Evolutionary conservation across 257 asterid species (phyloP).

Genomic region (Galeopsis tetrahit): DNA sequence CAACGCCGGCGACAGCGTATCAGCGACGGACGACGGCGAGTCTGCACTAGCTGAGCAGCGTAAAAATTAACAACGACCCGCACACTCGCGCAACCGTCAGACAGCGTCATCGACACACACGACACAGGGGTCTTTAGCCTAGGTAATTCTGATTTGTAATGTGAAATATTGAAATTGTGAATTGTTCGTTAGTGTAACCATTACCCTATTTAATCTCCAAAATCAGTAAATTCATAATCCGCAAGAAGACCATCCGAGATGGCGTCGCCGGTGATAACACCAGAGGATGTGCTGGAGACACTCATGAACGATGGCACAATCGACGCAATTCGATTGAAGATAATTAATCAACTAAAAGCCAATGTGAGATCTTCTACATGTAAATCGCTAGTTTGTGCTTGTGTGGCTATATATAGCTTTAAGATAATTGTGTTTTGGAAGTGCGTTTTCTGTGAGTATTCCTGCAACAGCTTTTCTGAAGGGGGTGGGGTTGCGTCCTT

Average conservation of each 20-base stretch:
- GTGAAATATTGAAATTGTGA: too few species aligned
- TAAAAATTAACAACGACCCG: too few species aligned
- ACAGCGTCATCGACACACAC: too few species aligned
- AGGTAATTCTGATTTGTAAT: too few species aligned
- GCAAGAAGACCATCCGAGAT: slow-evolving; percentile 34
- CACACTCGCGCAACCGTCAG: too few species aligned
- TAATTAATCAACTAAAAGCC: slow-evolving; percentile 89
- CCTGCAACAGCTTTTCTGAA: neutral
- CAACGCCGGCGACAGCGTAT: too few species aligned
- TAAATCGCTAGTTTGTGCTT: neutral
- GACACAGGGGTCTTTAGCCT: too few species aligned
- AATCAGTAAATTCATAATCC: slow-evolving; percentile 11
- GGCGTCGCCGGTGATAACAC: slow-evolving; percentile 69
- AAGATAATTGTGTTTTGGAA: neutral
- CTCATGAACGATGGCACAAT: slow-evolving; percentile 96
- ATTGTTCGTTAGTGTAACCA: too few species aligned
- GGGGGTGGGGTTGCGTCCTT: neutral
- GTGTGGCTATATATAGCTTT: neutral
- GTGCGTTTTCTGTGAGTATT: slow-evolving; percentile 3
- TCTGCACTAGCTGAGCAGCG: too few species aligned
- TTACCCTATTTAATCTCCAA: slow-evolving; percentile 6
- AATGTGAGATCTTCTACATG: slow-evolving; percentile 52
- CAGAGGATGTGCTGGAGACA: slow-evolving; percentile 88
- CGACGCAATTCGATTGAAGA: slow-evolving; percentile 84
- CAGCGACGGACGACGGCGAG: too few species aligned